Percentiles rank a stretch among this genome's conserved stretches.
These are phyloP conservation scores for Daldinia caldariorum DNA, from an alignment of 495 filamentous ascomycete genomes.

Conservation along the genomic window DNA sequence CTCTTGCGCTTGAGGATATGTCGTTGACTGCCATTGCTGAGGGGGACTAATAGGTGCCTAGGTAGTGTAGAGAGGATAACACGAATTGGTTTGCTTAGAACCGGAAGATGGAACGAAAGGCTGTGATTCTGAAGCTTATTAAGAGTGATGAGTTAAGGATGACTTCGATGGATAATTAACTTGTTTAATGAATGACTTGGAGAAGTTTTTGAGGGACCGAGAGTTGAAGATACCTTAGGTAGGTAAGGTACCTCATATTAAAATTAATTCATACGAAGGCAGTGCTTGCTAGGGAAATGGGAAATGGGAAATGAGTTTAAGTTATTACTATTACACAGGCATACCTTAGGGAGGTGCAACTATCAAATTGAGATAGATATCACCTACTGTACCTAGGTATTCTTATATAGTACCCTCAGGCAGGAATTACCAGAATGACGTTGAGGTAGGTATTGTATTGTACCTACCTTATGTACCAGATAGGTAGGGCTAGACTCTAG, in stretches of 20 bases:
- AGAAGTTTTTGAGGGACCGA: background rate
- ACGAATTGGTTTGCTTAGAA: background rate
- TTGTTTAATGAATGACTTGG: background rate
- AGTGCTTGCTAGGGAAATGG: conserved; percentile 2
- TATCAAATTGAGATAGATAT: background rate
- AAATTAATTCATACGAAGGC: conserved; percentile 3
- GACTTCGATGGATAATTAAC: background rate
- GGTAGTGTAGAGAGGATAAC: background rate
- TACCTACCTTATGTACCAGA: no score
- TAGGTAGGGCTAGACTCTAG: background rate
- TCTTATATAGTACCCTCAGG: no score
- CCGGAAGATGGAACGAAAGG: background rate
- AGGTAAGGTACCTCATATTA: background rate
- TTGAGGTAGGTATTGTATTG: no score
- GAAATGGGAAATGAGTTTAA: background rate
- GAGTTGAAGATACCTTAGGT: background rate
- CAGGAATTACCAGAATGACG: background rate
- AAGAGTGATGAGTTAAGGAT: background rate
- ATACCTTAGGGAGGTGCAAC: background rate
- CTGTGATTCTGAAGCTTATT: no score
- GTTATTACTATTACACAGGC: background rate
- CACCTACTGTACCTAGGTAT: no score
- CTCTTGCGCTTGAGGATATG: conserved; percentile 23
- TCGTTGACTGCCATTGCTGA: conserved; percentile 26
- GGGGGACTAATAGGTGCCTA: background rate